These are phyloP conservation scores for Podosphaera aphanis DNA, from an alignment of 2,329 filamentous ascomycete species.

Conservation along the genomic window DNA sequence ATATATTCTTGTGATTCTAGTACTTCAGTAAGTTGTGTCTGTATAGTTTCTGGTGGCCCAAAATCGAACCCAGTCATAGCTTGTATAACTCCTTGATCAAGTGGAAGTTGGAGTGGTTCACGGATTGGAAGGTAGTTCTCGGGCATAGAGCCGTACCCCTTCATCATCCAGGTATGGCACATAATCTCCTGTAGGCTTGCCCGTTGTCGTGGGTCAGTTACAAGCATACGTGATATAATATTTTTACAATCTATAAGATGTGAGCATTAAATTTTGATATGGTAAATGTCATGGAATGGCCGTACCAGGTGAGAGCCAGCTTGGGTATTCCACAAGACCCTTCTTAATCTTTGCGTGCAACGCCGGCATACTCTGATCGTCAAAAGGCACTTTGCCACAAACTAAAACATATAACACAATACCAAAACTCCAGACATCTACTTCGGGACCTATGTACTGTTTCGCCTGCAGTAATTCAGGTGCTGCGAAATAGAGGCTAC, in stretches of 20 bases:
- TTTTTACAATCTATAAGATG: conserved; percentile 56
- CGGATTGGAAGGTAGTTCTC: conserved; percentile 72
- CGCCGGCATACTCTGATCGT: conserved; percentile 97
- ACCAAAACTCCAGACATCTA: conserved; percentile 96
- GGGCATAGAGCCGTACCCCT: conserved; percentile 65
- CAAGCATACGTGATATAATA: conserved; percentile 82
- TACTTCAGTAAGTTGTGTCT: conserved; percentile 56
- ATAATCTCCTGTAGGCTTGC: conserved; percentile 80
- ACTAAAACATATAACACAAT: conserved; percentile 94
- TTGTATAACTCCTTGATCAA: conserved; percentile 63
- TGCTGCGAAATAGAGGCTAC: conserved; percentile 90
- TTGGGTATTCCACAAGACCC: conserved; percentile 82
- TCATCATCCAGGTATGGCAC: conserved; percentile 86
- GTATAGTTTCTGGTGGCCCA: conserved; percentile 65
- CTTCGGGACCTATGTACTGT: conserved; percentile 86
- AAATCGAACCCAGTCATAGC: conserved; percentile 99
- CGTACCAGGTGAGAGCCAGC: conserved; percentile 73
- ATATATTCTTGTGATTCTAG: conserved; percentile 90
- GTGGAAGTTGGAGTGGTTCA: conserved; percentile 62
- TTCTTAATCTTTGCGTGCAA: conserved; percentile 98
- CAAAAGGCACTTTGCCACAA: conserved; percentile 93
- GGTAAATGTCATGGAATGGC: conserved; percentile 4
- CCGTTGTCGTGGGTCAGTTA: conserved; percentile 73
- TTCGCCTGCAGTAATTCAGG: conserved; percentile 83
- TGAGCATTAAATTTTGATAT: conserved; percentile 4